Evolutionary conservation across 495 filamentous ascomycete species (phyloP), one percentile per base, ranked within the genome.

Genomic region (Podospora fimiseda): DNA sequence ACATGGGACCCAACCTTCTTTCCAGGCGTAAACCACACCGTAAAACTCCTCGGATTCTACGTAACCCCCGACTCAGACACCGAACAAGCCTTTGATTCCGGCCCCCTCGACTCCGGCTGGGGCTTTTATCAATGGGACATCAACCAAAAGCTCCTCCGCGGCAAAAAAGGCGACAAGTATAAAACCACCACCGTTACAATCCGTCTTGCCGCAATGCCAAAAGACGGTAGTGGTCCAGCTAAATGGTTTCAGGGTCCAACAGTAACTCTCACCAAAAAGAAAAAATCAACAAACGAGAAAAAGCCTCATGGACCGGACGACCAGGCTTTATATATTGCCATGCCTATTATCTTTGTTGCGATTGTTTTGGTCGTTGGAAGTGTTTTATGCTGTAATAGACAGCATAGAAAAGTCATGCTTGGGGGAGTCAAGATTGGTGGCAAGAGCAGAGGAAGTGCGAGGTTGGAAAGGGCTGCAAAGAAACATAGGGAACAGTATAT

Each of bases 1-100:
- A 72, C 67, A 15, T 75, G 74, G 74, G 70, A 77, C 57, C 59
- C 73, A 0, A 44, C 59, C n/a, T 71, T 59, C 60, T 74, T 74
- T 61, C 50, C 52, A 15, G 44, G 39, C n/a, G 58, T 50, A n/a
- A 71, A 71, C 54, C 60, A 62, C 4, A 67, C 63, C 15, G 59
- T 73, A 15, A 53, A 63, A 7, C 42, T 74, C 24, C 56, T 68
- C 20, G 72, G 68, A 49, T 72, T 67, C 58, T 57, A 72, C 59
- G 61, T 39, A 33, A 19, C 40, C 55, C 27, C 27, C 6, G 43
- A 43, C 36, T n/a, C 39, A 36, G n/a, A 3, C 27, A 33, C 19
- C 11, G 58, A 62, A 42, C 42, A 63, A 23, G 63, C 70, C 33
- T 75, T 75, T 52, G 50, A 60, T n/a, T 70, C 73, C 1, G 49